Conservation (phyloP, 345 rosid genomes). For the Eucalyptus viminalis region DNA sequence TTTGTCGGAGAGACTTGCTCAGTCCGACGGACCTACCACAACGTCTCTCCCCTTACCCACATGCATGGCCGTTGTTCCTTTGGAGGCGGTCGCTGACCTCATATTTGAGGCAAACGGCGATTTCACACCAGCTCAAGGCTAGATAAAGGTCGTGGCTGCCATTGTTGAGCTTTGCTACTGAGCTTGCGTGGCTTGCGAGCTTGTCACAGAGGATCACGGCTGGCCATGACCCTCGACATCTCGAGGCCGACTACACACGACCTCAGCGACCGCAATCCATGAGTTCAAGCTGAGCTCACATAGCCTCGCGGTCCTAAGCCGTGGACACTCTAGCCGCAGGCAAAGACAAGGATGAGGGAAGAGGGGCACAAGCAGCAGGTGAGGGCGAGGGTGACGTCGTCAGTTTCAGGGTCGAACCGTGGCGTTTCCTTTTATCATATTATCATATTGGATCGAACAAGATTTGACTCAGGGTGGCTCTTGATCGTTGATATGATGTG, state of each 20-base stretch:
- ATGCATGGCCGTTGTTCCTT: not conserved
- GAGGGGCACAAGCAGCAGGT: too few relatives aligned
- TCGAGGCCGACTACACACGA: not conserved
- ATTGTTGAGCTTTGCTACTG: not conserved
- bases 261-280: not conserved
- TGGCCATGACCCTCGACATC: not conserved
- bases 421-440: too few relatives aligned
- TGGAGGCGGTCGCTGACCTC: not conserved
- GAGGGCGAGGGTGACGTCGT: too few relatives aligned
- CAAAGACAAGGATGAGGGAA: too few relatives aligned
- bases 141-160: not conserved
- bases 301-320: too few relatives aligned
- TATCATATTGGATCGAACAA: too few relatives aligned
- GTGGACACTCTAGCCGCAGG: too few relatives aligned
- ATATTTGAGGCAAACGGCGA: not conserved
- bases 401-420: too few relatives aligned
- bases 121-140: not conserved
- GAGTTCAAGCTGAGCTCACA: not conserved
- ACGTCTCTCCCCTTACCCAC: not conserved
- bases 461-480: too few relatives aligned
- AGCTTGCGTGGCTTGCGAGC: not conserved
- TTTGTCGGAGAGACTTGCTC: too few relatives aligned
- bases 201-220: not conserved
- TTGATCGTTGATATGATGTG: too few relatives aligned
- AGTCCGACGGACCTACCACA: too few relatives aligned